Base-by-base conservation (phyloP, 768 basidiomycete genomes). In the Tremella fuciformis region DNA sequence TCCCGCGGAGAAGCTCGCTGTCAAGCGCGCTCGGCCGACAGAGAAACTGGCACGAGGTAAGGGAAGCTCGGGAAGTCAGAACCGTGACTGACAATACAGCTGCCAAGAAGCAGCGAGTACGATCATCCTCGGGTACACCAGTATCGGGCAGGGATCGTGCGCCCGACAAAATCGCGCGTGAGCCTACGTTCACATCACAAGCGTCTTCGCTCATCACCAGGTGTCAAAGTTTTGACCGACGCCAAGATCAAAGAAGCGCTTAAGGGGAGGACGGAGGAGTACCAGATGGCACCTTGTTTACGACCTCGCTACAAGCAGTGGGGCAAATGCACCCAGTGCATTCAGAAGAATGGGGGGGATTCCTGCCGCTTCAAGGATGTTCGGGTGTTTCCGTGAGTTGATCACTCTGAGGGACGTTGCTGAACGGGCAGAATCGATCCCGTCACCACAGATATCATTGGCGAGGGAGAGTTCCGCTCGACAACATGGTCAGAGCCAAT, bases 241-340 rank as follows among this genome's bases (percentile, higher is more conserved):
- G 56, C 53, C 2, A 18, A 52, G 18, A 44, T 71, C 19, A 65
- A 64, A 22, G 52, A 57, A 24, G 25, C 39, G 8, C 50, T 68
- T 3, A 40, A 50, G 42, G 71, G 71, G 26, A 62, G 63, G 39
- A 66, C 64, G 0, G 44, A 26, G 16, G 71, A 73, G 47, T 37
- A 63, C 2, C 74, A 75, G 42, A 18, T 64, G 13, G 56, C 55
- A 3, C 24, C 60, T 2, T 75, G 74, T 57, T 49, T 62, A 9
- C 44, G 62, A 50, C 59, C 66, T 2, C 52, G 70, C 11, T 75
- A 73, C 55, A 60, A 55, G 1, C 59, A 60, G 40, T 71, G 63
- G 63, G 66, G 66, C 1, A 73, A 69, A 62, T 75, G 74, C 47
- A 65, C 65, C 0, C 70, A 67, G 18, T 75, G 74, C 47, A 53